phyloP scores from a whole-genome alignment of 2,329 filamentous ascomycete genomes.

The Xylariaceae sp. region DNA sequence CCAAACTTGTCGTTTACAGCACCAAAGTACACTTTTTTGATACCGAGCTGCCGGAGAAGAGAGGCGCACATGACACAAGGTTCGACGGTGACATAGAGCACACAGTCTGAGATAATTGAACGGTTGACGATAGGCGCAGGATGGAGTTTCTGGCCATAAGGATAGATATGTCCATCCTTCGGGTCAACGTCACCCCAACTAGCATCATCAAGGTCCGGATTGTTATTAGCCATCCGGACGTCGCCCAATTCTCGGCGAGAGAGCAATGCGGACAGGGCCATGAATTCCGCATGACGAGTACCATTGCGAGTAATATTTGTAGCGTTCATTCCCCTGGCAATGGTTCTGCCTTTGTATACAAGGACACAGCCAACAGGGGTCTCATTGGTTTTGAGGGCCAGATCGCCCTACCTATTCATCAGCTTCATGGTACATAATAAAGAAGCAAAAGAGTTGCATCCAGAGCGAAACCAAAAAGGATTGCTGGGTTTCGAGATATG shows the following conservation, averaged over 20 bases:
- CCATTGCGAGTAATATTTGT: slow-evolving; percentile 89
- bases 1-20: slow-evolving; percentile 96
- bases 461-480: not conserved
- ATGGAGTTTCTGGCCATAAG: slow-evolving; percentile 56
- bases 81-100: slow-evolving; percentile 94
- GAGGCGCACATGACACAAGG: slow-evolving; percentile 99
- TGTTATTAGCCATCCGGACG: slow-evolving; percentile 20
- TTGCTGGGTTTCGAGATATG: not conserved
- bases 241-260: slow-evolving; percentile 36
- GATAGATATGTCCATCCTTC: slow-evolving; percentile 51
- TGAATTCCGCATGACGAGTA: slow-evolving; percentile 91
- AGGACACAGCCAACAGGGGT: slow-evolving; percentile 96
- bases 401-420: slow-evolving; percentile 59
- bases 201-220: slow-evolving; percentile 34
- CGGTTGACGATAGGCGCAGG: slow-evolving; percentile 54
- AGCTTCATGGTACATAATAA: slow-evolving; percentile 16
- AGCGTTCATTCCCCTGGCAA: slow-evolving; percentile 92
- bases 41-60: slow-evolving; percentile 78
- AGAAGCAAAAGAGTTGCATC: not conserved
- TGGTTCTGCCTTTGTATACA: slow-evolving; percentile 70
- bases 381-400: slow-evolving; percentile 79
- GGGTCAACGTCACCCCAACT: slow-evolving; percentile 49
- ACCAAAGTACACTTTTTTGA: slow-evolving; percentile 89
- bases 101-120: slow-evolving; percentile 62
- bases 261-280: slow-evolving; percentile 63